Evolutionary conservation across 2,329 filamentous ascomycete genomes (phyloP), one percentile per base, ranked within the genome.

Genomic region (Pestalotiopsis sp.): DNA sequence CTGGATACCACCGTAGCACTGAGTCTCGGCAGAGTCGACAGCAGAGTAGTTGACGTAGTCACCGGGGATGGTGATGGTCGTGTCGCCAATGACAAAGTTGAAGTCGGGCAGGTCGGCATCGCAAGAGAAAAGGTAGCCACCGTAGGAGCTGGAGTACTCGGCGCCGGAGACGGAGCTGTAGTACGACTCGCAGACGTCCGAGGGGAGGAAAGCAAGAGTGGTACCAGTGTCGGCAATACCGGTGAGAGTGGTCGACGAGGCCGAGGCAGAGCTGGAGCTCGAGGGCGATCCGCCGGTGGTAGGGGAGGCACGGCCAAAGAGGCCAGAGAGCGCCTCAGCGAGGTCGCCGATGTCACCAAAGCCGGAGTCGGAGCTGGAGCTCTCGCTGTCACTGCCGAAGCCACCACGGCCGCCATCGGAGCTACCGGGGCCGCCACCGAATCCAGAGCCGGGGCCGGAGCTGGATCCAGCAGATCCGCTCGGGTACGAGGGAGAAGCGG

Each of bases 1-100:
- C 63, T 67, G 66, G 55, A 93, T 84, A 62, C 90, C 90, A 68
- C 91, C 91, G 73, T 84, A 91, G 84, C 90, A 92, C 48, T 68
- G 81, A 3, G 73, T 75, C 10, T 74, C 79, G 69, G 81, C 80
- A 24, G 75, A 79, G 22, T 82, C 82, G 57, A 82, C 77, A 26
- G 80, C 75, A 1, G 84, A 79, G 75, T 85, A 89, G 71, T 82
- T 84, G 68, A 89, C 78, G 71, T 82, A 81, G 11, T 78, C 69
- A 5, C 85, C 85, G 1, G 84, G 82, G 22, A 89, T 81, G 52
- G 81, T 86, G 60, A 84, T 83, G 69, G 81, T 78, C 66, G 82
- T 77, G 60, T 74, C 73, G 14, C 82, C 85, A 40, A 89, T 78
- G 3, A 81, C 80, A 70, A 88, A 81, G 17, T 79, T 79, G 68